phyloP scores from a whole-genome alignment of 495 filamentous ascomycete genomes.

The Neurospora sp. region DNA sequence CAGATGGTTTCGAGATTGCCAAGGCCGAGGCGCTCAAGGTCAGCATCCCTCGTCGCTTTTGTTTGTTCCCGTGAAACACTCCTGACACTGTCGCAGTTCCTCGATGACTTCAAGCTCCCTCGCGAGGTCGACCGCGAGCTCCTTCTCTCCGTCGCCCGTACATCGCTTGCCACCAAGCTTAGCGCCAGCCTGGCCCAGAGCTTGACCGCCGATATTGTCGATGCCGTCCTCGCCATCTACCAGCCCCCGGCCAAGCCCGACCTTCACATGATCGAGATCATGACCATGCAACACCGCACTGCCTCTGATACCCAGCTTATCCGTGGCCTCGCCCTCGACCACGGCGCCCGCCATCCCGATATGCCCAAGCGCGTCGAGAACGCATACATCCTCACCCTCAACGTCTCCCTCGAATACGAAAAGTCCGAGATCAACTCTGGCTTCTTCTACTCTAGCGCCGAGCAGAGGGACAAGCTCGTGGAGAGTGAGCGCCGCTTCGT shows the following conservation, averaged over 20 bases:
- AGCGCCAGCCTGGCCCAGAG: slow-evolving; percentile 80
- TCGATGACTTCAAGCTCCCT: slow-evolving; percentile 85
- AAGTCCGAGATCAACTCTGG: slow-evolving; percentile 98
- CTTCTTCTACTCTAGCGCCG: slow-evolving; percentile 96
- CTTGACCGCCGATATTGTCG: slow-evolving; percentile 87
- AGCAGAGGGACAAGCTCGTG: slow-evolving; percentile 93
- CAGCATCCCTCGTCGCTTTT: neutral
- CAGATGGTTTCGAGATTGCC: slow-evolving; percentile 94
- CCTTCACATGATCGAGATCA: slow-evolving; percentile 98
- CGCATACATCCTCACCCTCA: slow-evolving; percentile 87
- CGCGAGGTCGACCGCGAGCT: slow-evolving; percentile 87
- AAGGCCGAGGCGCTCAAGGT: slow-evolving; percentile 90
- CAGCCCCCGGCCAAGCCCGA: slow-evolving; percentile 84
- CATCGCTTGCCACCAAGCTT: slow-evolving; percentile 89
- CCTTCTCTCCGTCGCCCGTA: slow-evolving; percentile 84
- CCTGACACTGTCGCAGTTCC: slow-evolving; percentile 51
- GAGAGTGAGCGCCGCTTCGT: slow-evolving; percentile 95
- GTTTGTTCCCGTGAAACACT: neutral
- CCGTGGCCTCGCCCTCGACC: slow-evolving; percentile 83
- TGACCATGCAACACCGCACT: slow-evolving; percentile 99
- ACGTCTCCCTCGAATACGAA: slow-evolving; percentile 96
- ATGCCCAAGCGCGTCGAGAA: slow-evolving; percentile 97
- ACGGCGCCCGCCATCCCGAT: slow-evolving; percentile 93
- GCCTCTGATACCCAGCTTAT: slow-evolving; percentile 96
- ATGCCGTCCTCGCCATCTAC: slow-evolving; percentile 92